Evolutionary conservation across 106 monocot genomes (phyloP), one percentile per base, ranked within the genome.

Genomic region (Allium cepa): DNA sequence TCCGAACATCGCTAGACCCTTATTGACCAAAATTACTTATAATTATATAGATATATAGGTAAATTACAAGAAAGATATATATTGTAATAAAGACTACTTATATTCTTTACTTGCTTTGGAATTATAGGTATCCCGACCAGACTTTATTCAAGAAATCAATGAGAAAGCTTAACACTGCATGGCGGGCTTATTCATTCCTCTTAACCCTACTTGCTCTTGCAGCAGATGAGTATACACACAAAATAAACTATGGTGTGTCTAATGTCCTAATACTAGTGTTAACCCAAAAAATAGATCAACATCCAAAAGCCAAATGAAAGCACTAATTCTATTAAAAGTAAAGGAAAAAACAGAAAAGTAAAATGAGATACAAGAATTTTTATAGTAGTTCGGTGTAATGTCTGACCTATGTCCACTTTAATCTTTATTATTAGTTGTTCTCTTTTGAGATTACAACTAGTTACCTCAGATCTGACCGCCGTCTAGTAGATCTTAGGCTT

Each of bases 131-230:
- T 70, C 70, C 8, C 26, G 58, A 10, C 70, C 47, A 36, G 47
- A 22, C 56, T 46, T 48, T 59, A n/a, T 70, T 70, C 17, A 59
- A 70, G 47, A 58, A 48, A 58, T 59, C 70, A 2, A 58, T 70
- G 57, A 46, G 46, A 18, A 22, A 18, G 57, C 56, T 70, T 47
- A 58, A 46, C 16, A 36, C 59, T 16, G 70, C 57, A 10, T 70
- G 70, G 57, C 59, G 70, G 70, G 70, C 70, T 10, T 70, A 70
- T 59, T 70, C 70, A 10, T 70, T 70, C 46, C 70, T 58, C 13
- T 15, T 70, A 8, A 70, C 57, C 27, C 9, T 70, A 11, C 57
- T 70, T 14, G 70, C 70, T 17, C 58, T 70, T 3, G 70, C 70
- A 16, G 70, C 70, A 4, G 59, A 55, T 13, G 57, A 47, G 18